Percentiles rank a stretch among this genome's conserved stretches.
Conservation (phyloP, 2,329 filamentous ascomycete genomes). For the Aschersonia sp. region DNA sequence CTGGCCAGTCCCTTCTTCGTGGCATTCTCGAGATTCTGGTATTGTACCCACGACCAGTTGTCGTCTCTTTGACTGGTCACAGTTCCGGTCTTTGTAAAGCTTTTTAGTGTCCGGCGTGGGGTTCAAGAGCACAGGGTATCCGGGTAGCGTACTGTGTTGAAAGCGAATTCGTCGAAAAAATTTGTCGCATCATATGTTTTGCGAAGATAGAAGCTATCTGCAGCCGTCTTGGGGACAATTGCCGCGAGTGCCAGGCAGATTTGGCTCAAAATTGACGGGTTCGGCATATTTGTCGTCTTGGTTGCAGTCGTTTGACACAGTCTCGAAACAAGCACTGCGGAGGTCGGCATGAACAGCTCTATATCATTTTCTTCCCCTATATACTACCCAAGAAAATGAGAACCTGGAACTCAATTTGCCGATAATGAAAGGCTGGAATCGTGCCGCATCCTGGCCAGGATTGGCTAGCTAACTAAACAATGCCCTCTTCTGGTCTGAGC, state of each 20-base stretch:
- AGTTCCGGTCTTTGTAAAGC: conserved; percentile 4
- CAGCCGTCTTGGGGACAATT: not conserved
- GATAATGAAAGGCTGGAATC: no score
- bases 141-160: conserved; percentile 8
- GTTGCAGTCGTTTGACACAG: no score
- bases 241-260: not conserved
- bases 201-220: not conserved
- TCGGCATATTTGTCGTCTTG: not conserved
- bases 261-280: not conserved
- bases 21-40: conserved; percentile 18
- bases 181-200: conserved; percentile 20
- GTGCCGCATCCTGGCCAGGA: no score
- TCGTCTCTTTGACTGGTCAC: conserved; percentile 9
- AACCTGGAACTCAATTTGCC: no score
- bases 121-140: no score
- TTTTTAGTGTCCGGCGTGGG: not conserved
- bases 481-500: no score
- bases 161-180: conserved; percentile 30
- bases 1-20: conserved; percentile 14
- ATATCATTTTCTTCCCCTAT: no score
- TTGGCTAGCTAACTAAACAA: no score
- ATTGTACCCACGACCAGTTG: conserved; percentile 31
- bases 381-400: no score
- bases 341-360: no score
- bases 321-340: no score